A percentile compares a stretch with the other conserved stretches of the same genome.
phyloP scores from a whole-genome alignment of 2,329 filamentous ascomycete genomes.

The Fusarium anguioides region DNA sequence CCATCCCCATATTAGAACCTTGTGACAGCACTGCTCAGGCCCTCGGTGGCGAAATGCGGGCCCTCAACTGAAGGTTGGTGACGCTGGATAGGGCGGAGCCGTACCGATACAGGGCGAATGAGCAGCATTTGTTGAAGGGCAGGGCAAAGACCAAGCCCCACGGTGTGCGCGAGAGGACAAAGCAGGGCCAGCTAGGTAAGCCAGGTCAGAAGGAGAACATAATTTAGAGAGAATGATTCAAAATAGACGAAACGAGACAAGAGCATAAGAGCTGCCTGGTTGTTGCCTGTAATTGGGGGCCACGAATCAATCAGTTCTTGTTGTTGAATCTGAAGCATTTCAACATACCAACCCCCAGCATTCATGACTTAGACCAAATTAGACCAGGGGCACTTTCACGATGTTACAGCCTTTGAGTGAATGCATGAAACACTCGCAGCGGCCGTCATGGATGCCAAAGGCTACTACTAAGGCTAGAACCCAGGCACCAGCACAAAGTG shows the following conservation, averaged over 20 bases:
- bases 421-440: conserved; percentile 39
- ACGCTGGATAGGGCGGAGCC: conserved; percentile 39
- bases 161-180: conserved; percentile 34
- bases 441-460: conserved; percentile 25
- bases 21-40: conserved; percentile 23
- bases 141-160: conserved; percentile 41
- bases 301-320: conserved; percentile 1
- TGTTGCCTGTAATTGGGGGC: conserved; percentile 38
- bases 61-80: conserved; percentile 34
- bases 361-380: conserved; percentile 1
- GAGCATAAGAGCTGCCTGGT: conserved; percentile 3
- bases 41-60: conserved; percentile 31
- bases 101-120: conserved; percentile 27
- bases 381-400: conserved; percentile 31
- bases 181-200: not conserved
- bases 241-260: conserved; percentile 30
- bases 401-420: conserved; percentile 24
- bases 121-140: conserved; percentile 23
- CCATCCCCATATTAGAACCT: conserved; percentile 10
- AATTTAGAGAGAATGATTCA: conserved; percentile 7
- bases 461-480: conserved; percentile 8
- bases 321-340: too few relatives aligned
- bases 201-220: conserved; percentile 4
- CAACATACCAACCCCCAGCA: conserved; percentile 4
- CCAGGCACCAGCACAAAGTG: conserved; percentile 16